Evolutionary conservation across 2,329 filamentous ascomycete genomes (phyloP).

Genomic region (Ilyonectria sp.): DNA sequence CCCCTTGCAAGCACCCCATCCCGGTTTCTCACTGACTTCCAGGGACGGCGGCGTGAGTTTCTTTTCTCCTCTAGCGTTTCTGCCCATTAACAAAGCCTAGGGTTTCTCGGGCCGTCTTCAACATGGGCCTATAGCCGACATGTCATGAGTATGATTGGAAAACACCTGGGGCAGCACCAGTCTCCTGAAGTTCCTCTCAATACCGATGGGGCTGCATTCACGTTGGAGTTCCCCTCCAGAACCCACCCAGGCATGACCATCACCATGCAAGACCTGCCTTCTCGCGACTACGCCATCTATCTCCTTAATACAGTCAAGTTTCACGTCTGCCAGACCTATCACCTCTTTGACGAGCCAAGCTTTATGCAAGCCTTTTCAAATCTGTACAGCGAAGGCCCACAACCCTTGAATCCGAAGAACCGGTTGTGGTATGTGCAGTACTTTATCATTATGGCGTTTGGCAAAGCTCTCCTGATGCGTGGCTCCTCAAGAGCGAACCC

Average conservation of each 20-base stretch:
- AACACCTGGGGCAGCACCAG: slow-evolving; percentile 15
- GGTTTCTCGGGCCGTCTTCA: slow-evolving; percentile 27
- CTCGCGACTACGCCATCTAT: slow-evolving; percentile 26
- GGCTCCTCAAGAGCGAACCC: slow-evolving; percentile 12
- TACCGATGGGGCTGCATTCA: slow-evolving; percentile 23
- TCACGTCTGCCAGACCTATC: slow-evolving; percentile 25
- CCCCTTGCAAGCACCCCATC: slow-evolving; percentile 10
- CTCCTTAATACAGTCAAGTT: slow-evolving; percentile 29
- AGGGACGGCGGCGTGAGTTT: not conserved
- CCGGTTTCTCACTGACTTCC: slow-evolving; percentile 9
- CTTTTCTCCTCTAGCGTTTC: no score
- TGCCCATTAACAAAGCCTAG: not conserved
- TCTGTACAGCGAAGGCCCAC: slow-evolving; percentile 5
- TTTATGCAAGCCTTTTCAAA: slow-evolving; percentile 11
- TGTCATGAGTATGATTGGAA: slow-evolving; percentile 25
- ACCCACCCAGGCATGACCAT: not conserved
- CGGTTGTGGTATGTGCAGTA: slow-evolving; percentile 23
- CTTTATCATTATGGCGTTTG: slow-evolving; percentile 25
- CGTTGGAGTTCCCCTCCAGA: slow-evolving; percentile 3
- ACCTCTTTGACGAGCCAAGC: slow-evolving; percentile 23
- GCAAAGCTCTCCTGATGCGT: slow-evolving; percentile 19
- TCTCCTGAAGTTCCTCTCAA: slow-evolving; percentile 16
- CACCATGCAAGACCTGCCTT: slow-evolving; percentile 16
- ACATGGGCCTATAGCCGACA: slow-evolving; percentile 31
- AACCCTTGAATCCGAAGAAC: not conserved